phyloP scores from a whole-genome alignment of 305 asterid species.

The Vinca major region DNA sequence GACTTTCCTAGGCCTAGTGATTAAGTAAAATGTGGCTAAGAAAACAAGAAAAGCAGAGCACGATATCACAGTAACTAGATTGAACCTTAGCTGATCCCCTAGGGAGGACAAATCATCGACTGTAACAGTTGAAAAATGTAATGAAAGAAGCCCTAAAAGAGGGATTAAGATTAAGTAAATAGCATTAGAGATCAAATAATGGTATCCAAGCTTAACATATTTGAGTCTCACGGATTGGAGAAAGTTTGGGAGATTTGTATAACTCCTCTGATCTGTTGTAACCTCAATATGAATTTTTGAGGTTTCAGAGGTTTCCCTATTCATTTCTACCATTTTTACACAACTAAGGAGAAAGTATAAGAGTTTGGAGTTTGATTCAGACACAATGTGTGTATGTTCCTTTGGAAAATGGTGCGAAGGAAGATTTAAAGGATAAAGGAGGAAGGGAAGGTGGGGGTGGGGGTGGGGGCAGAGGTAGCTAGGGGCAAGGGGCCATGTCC shows the following conservation, averaged over 20 bases:
- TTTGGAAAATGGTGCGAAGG: no score
- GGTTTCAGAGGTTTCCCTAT: no score
- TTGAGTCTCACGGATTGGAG: slow-evolving; percentile 49
- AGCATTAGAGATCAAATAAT: slow-evolving; percentile 46
- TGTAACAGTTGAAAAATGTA: slow-evolving; percentile 31
- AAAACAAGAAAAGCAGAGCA: slow-evolving; percentile 42
- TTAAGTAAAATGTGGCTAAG: slow-evolving; percentile 46
- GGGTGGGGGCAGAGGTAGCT: no score
- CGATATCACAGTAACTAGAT: slow-evolving; percentile 32
- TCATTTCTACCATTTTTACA: no score
- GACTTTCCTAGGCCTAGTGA: slow-evolving; percentile 50
- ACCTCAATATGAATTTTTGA: no score
- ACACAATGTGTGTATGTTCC: no score
- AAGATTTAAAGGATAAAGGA: no score
- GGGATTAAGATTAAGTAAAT: slow-evolving; percentile 48
- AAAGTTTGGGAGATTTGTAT: slow-evolving; percentile 45
- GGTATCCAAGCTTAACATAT: slow-evolving; percentile 68
- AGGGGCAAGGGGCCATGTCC: no score
- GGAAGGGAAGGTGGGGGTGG: no score
- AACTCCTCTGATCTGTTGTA: neutral
- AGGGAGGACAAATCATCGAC: slow-evolving; percentile 25
- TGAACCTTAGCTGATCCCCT: slow-evolving; percentile 43
- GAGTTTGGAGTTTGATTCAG: no score
- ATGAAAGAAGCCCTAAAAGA: slow-evolving; percentile 20
- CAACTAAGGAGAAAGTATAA: no score